Conservation (phyloP, 306 rosid species). For the Cucumis melo region DNA sequence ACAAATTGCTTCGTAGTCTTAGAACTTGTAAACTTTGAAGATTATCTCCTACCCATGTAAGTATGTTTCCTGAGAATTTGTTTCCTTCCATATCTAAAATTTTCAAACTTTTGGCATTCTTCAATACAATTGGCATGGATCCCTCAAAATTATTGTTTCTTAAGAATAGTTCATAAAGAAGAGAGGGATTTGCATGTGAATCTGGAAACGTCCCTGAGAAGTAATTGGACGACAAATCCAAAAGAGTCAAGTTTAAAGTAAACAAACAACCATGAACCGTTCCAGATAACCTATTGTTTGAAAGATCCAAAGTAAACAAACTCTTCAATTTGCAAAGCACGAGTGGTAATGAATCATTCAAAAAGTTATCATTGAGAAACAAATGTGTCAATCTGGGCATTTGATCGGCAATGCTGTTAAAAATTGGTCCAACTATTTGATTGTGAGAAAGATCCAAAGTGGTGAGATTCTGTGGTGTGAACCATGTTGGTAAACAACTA, state of each 20-base stretch:
- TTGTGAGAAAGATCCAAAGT: slow-evolving; percentile 6
- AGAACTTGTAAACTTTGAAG: not conserved
- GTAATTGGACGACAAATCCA: not conserved
- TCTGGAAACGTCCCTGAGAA: slow-evolving; percentile 5
- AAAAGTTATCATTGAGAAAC: not conserved
- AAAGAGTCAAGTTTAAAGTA: not conserved
- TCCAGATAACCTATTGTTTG: not conserved
- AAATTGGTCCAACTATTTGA: not conserved
- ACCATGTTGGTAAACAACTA: not conserved
- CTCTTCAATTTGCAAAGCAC: not conserved
- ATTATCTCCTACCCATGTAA: not conserved
- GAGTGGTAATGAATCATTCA: not conserved
- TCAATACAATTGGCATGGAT: not conserved
- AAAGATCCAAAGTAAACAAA: not conserved
- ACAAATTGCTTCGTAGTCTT: not conserved
- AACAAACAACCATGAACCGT: not conserved
- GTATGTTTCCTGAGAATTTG: not conserved
- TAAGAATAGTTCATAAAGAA: not conserved
- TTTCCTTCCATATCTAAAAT: slow-evolving; percentile 1
- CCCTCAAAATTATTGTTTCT: slow-evolving; percentile 1
- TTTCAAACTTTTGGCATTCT: not conserved
- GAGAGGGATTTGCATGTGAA: not conserved
- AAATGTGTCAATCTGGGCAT: not conserved
- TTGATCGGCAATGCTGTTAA: not conserved
- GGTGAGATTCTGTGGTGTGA: not conserved